Conservation (phyloP, 805 yeast genomes). For the Ogataea populi-albae region DNA sequence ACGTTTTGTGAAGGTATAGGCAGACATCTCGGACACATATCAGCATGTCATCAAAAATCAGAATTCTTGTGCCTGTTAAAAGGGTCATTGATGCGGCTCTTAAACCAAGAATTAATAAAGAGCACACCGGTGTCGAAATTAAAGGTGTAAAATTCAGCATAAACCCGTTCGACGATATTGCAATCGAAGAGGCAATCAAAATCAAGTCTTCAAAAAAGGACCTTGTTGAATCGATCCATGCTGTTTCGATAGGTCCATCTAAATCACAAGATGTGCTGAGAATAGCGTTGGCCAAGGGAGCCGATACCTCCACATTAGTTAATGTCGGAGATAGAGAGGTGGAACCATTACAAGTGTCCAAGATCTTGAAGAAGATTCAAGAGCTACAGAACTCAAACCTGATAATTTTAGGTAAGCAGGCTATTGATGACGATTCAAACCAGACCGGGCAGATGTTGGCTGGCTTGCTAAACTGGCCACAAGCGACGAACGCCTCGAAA, state of each 20-base stretch:
- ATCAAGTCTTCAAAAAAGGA: constrained; percentile 64
- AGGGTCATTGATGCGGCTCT: constrained; percentile 92
- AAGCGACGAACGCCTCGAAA: constrained; percentile 91
- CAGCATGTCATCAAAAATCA: constrained; percentile 52
- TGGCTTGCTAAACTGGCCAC: constrained; percentile 92
- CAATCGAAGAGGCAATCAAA: constrained; percentile 88
- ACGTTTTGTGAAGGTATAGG: too few species aligned
- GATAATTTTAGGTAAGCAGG: constrained; percentile 91
- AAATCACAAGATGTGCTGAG: constrained; percentile 87
- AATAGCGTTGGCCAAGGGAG: constrained; percentile 93
- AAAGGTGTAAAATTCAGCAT: constrained; percentile 89
- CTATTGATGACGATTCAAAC: constrained; percentile 92
- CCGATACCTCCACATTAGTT: constrained; percentile 77
- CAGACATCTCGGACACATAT: too few species aligned
- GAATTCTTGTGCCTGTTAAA: constrained; percentile 89
- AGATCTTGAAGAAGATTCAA: constrained; percentile 70
- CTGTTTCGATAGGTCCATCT: constrained; percentile 84
- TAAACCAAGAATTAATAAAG: constrained; percentile 86
- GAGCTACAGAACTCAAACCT: constrained; percentile 70
- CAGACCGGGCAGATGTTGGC: constrained; percentile 98
- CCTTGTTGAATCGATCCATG: constrained; percentile 78
- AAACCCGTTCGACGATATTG: constrained; percentile 98
- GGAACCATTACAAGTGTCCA: constrained; percentile 90
- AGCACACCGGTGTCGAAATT: constrained; percentile 80
- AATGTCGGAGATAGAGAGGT: constrained; percentile 66